These are phyloP conservation scores for Trichoderma virens DNA, from an alignment of 495 filamentous ascomycete species.

Conservation along the genomic window DNA sequence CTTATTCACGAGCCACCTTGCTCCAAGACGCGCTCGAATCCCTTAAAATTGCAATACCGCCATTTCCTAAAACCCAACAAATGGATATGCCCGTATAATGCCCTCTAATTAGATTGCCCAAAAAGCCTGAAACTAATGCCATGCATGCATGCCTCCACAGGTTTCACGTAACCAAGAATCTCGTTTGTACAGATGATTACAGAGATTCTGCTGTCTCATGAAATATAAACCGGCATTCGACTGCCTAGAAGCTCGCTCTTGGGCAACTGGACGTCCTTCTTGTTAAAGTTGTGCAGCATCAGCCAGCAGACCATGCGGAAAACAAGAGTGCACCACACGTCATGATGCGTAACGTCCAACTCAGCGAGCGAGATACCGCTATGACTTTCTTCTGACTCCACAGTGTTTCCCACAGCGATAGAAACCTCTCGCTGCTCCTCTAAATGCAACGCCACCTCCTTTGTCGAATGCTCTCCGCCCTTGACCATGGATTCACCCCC, in stretches of 20 bases:
- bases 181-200: too few species aligned
- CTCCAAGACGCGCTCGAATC: too few species aligned
- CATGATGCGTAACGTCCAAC: constrained; percentile 14
- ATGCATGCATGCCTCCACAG: too few species aligned
- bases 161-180: too few species aligned
- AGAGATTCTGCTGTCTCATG: constrained; percentile 11
- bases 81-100: too few species aligned
- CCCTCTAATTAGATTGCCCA: too few species aligned
- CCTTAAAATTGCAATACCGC: too few species aligned
- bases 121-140: too few species aligned
- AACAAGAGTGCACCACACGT: constrained; percentile 40
- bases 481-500: not conserved
- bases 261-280: constrained; percentile 37
- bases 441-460: not conserved
- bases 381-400: not conserved
- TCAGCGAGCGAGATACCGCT: not conserved
- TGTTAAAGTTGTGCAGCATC: constrained; percentile 43
- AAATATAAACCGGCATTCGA: constrained; percentile 42
- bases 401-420: not conserved
- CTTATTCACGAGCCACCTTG: too few species aligned
- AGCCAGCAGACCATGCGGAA: constrained; percentile 48
- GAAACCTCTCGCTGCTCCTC: not conserved
- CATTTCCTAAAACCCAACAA: too few species aligned
- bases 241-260: constrained; percentile 38
- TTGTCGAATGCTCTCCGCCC: not conserved